Evolutionary conservation across 2,329 filamentous ascomycete genomes (phyloP), one percentile per base, ranked within the genome.

Genomic region (Paecilomyces fulvus): DNA sequence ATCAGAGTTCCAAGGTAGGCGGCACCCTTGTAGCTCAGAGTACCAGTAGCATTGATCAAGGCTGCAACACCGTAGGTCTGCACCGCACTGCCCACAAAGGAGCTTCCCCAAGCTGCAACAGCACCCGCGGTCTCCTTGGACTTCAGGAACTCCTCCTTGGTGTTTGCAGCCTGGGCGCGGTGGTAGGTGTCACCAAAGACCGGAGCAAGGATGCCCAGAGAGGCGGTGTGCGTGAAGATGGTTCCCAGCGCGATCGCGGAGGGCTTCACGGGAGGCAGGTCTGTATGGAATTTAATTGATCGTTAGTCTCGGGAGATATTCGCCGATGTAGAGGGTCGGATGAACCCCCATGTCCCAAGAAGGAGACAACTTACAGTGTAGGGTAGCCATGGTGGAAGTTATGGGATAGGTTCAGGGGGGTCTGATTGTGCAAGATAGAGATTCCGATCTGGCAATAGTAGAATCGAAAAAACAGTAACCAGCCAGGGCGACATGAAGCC

Each of bases 181-280:
- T 92, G 87, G 83, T 96, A 96, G 70, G 90, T 92, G 70, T 95
- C 87, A 71, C 94, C 92, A 74, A 97, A 96, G 76, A 97, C 79
- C 61, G 92, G 92, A 58, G 85, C 83, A 61, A 97, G 84, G 67
- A 97, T 85, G 61, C 89, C 92, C 62, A 94, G 86, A 70, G 94
- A 94, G 68, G 90, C 82, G 68, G 87, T 86, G 79, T 99, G 92
- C 83, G 89, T 96, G 86, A 96, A 99, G 75, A 91, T 79, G 61
- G 92, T 94, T 78, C 94, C 94, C 70, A 97, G 85, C 70, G 92
- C 94, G 72, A 99, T 96, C 70, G 94, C 92, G 71, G 92, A 96
- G 67, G 94, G 94, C 87, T 96, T 97, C 72, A 99, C 94, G 65
- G 92, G 80, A 65, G 86, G 86, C 56, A 89, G 82, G 73, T 88